Percentiles rank a stretch among this genome's conserved stretches.
Conservation (phyloP, 2,329 filamentous ascomycete genomes). For the Escovopsis weberi region DNA sequence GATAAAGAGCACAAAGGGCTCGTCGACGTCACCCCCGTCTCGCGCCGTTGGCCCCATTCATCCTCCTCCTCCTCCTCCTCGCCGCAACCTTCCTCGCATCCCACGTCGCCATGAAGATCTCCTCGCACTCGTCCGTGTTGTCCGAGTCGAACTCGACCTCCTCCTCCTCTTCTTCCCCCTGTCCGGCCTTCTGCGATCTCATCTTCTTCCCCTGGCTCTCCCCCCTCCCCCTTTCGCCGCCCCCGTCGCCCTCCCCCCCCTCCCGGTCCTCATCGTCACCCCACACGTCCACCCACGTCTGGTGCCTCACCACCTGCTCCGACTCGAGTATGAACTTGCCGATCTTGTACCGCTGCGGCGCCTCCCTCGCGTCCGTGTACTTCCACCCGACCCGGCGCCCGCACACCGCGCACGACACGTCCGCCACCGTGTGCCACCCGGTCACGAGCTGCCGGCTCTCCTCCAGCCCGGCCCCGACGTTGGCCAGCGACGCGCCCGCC, state of each 20-base stretch:
- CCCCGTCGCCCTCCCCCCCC: conserved; percentile 1
- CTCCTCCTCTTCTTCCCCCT: conserved; percentile 7
- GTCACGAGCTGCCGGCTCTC: conserved; percentile 46
- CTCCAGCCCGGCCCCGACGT: conserved; percentile 38
- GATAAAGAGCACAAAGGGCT: background rate
- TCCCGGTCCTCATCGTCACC: conserved; percentile 11
- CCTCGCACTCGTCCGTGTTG: conserved; percentile 53
- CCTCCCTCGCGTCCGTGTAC: conserved; percentile 48
- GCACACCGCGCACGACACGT: conserved; percentile 45
- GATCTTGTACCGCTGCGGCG: conserved; percentile 49
- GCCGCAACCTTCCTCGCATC: conserved; percentile 36
- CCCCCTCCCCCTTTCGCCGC: conserved; percentile 1
- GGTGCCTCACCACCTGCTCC: conserved; percentile 36
- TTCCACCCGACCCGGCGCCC: conserved; percentile 49
- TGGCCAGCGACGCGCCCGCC: conserved; percentile 27
- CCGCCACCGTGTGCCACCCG: conserved; percentile 48
- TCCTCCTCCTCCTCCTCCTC: conserved; percentile 25
- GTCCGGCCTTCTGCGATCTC: background rate
- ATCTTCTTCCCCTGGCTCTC: background rate
- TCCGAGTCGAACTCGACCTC: conserved; percentile 45
- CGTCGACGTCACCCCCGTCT: background rate
- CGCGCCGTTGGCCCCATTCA: background rate
- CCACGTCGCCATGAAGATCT: conserved; percentile 49
- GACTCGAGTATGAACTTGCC: conserved; percentile 55
- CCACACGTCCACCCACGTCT: conserved; percentile 29